Base-by-base conservation (phyloP, 345 rosid species). In the Pistacia integerrima region DNA sequence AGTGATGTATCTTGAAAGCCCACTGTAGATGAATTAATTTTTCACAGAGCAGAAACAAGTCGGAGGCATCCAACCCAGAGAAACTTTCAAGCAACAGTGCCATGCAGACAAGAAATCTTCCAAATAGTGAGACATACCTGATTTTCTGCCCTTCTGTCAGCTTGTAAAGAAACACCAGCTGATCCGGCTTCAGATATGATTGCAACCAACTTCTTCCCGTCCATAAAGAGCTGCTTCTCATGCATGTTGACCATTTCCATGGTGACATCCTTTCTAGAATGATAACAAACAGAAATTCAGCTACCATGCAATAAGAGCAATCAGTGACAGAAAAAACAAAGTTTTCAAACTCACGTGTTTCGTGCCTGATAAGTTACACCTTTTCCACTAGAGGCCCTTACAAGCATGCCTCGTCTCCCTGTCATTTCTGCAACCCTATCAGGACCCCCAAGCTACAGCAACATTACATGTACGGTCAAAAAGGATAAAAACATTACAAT, bases 241-340 rank as follows among this genome's bases (percentile, higher is more conserved):
- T 92, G 92, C 99, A 96, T 96, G 86, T 96, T 96, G 77, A 96
- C 99, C 99, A 96, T 96, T 85, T 96, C 99, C 99, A 96, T 90
- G 41, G 92, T 84, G 33, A 96, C 86, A 68, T 96, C 99, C 89
- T 96, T 96, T 77, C 99, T 96, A 78, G 72, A 89, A 77, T 35
- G 5, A 58, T 49, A 67, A 75, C 57, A 83, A 74, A 78, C 14
- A 64, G 60, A n/a, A 82, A 72, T 71, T 81, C 78, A 74, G 75
- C 57, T 66, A 79, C 4, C 62, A 20, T 63, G 71, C 74, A 60
- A 67, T 30, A 69, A 58, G 35, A 63, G 54, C n/a, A 58, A 46
- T 30, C 17, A 35, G n/a, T 28, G 67, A 75, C 52, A 54, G 58
- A 3, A 8, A 71, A 46, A 66, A 35, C 46, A 67, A 64, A n/a